These are phyloP conservation scores for Cenchrus americanus DNA, from an alignment of 176 grass and related monocot species.

Conservation along the genomic window DNA sequence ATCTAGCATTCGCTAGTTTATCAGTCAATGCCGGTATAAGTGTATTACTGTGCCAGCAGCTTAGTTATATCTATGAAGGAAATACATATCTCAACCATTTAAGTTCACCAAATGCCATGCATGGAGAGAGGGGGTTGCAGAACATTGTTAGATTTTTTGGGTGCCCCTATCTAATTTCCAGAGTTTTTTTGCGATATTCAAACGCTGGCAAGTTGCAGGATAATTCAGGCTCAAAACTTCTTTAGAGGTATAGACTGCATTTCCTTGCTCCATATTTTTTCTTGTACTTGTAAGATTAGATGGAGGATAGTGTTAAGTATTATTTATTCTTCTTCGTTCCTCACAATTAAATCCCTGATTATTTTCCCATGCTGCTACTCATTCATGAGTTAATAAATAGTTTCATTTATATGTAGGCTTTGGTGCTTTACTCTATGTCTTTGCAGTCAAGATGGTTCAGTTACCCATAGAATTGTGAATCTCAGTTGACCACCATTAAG, in stretches of 20 bases:
- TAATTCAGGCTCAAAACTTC: constrained; percentile 76
- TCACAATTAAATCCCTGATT: background rate
- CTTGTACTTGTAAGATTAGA: background rate
- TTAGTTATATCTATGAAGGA: constrained; percentile 88
- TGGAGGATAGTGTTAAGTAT: background rate
- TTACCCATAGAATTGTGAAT: constrained; percentile 5
- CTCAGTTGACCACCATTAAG: background rate
- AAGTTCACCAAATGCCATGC: constrained; percentile 55
- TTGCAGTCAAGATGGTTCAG: constrained; percentile 23
- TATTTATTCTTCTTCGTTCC: background rate
- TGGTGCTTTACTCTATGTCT: background rate
- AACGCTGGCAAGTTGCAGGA: constrained; percentile 63
- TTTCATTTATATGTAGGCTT: constrained; percentile 39
- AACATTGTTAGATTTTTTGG: constrained; percentile 84
- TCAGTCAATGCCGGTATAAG: constrained; percentile 80
- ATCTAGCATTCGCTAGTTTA: constrained; percentile 89
- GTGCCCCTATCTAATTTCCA: constrained; percentile 69
- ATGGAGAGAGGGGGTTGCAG: constrained; percentile 70
- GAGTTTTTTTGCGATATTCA: constrained; percentile 57
- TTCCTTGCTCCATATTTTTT: background rate
- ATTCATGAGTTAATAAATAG: constrained; percentile 13
- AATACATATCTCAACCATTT: constrained; percentile 78
- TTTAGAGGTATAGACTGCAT: constrained; percentile 43
- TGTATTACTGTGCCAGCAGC: constrained; percentile 87
- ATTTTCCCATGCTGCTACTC: background rate